These are phyloP conservation scores for Populus tomentosa DNA, from an alignment of 441 rosid genomes.

Conservation along the genomic window DNA sequence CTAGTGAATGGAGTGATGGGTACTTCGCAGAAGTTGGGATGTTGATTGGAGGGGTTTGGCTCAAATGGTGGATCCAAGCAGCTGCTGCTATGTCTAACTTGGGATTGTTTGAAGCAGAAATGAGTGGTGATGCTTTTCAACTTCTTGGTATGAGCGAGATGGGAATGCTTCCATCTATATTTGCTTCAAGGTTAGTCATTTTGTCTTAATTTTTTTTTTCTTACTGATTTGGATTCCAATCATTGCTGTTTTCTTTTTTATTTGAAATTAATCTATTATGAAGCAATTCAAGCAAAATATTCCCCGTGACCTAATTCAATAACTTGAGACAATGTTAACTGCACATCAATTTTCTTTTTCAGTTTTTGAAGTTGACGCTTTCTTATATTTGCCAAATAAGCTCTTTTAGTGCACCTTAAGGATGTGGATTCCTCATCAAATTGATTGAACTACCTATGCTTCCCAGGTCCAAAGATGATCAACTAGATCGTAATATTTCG, in stretches of 20 bases:
- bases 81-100: slow-evolving; percentile 90
- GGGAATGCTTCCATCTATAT: slow-evolving; percentile 79
- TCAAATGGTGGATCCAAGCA: slow-evolving; percentile 87
- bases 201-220: neutral
- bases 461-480: neutral
- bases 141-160: slow-evolving; percentile 93
- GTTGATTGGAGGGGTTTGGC: slow-evolving; percentile 84
- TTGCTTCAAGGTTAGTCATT: slow-evolving; percentile 49
- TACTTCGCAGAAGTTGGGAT: slow-evolving; percentile 91
- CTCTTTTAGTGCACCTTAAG: neutral
- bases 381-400: neutral
- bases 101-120: slow-evolving; percentile 94
- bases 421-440: neutral
- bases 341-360: neutral
- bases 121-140: slow-evolving; percentile 93
- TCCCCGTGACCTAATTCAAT: neutral
- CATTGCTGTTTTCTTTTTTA: neutral
- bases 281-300: neutral
- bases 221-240: neutral
- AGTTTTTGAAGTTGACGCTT: neutral
- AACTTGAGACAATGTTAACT: neutral
- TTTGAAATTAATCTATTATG: neutral
- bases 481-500: neutral
- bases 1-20: slow-evolving; percentile 82
- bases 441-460: neutral